Conservation (phyloP, 371 early-diverging fungal species). For the Gilbertella persicaria region DNA sequence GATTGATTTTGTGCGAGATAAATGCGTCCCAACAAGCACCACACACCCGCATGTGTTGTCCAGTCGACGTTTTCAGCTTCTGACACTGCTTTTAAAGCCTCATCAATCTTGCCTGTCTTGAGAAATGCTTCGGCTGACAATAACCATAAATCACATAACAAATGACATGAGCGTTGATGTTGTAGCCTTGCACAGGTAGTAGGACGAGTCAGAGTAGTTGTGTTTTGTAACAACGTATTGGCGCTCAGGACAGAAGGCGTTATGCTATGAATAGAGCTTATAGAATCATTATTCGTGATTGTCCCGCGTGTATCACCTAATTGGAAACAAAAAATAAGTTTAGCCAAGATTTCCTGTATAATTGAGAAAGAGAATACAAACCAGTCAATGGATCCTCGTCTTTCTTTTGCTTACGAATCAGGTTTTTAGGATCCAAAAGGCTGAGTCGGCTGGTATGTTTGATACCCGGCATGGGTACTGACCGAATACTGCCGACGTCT, state of each 20-base stretch:
- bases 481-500: constrained; percentile 11
- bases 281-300: background rate
- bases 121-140: constrained; percentile 61
- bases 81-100: constrained; percentile 61
- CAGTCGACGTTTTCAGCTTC: constrained; percentile 65
- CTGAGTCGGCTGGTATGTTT: constrained; percentile 3
- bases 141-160: constrained; percentile 56
- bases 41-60: constrained; percentile 54
- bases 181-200: constrained; percentile 29
- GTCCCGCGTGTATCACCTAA: background rate
- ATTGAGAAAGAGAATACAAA: background rate
- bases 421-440: constrained; percentile 12
- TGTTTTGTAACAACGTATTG: constrained; percentile 18
- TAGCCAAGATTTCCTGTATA: background rate
- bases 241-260: constrained; percentile 26
- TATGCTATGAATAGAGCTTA: constrained; percentile 5
- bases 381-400: background rate
- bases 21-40: constrained; percentile 60
- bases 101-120: constrained; percentile 55
- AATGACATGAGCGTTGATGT: constrained; percentile 27
- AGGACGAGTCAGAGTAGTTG: constrained; percentile 6
- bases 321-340: too few relatives aligned
- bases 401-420: constrained; percentile 9
- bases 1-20: constrained; percentile 39
- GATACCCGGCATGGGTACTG: background rate